phyloP scores from a whole-genome alignment of 2,329 filamentous ascomycete genomes.

The Penicillium sp. region DNA sequence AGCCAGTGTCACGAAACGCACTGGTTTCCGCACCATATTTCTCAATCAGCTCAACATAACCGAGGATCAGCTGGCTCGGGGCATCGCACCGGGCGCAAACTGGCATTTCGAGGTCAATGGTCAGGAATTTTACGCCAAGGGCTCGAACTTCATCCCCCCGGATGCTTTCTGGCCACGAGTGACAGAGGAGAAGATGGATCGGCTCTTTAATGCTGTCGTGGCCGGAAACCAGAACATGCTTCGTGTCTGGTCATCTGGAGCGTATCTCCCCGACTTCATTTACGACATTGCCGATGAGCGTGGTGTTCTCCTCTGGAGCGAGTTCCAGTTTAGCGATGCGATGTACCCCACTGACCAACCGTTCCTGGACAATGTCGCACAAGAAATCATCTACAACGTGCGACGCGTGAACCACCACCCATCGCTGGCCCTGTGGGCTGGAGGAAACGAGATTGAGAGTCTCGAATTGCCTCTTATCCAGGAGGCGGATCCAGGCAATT shows the following conservation, averaged over 20 bases:
- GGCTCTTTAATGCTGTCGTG: conserved; percentile 60
- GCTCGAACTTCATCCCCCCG: conserved; percentile 66
- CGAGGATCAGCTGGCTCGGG: conserved; percentile 56
- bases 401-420: conserved; percentile 66
- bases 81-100: conserved; percentile 61
- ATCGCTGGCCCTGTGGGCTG: conserved; percentile 59
- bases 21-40: conserved; percentile 66
- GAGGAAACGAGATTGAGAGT: conserved; percentile 65
- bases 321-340: conserved; percentile 66
- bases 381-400: conserved; percentile 64
- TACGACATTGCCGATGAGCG: conserved; percentile 66
- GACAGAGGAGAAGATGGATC: conserved; percentile 55
- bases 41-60: conserved; percentile 61
- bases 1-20: conserved; percentile 56
- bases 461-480: conserved; percentile 53
- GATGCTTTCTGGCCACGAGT: conserved; percentile 67
- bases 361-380: conserved; percentile 60
- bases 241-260: conserved; percentile 64
- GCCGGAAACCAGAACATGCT: conserved; percentile 68
- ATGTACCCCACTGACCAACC: conserved; percentile 60
- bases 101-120: conserved; percentile 71
- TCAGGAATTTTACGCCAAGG: conserved; percentile 66
- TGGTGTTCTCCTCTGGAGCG: conserved; percentile 65
- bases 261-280: conserved; percentile 65
- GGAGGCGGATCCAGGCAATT: conserved; percentile 50